A percentile compares a stretch with the other conserved stretches of the same genome.
Evolutionary conservation across 176 grass and related monocot genomes (phyloP).

Genomic region (Phyllostachys edulis): DNA sequence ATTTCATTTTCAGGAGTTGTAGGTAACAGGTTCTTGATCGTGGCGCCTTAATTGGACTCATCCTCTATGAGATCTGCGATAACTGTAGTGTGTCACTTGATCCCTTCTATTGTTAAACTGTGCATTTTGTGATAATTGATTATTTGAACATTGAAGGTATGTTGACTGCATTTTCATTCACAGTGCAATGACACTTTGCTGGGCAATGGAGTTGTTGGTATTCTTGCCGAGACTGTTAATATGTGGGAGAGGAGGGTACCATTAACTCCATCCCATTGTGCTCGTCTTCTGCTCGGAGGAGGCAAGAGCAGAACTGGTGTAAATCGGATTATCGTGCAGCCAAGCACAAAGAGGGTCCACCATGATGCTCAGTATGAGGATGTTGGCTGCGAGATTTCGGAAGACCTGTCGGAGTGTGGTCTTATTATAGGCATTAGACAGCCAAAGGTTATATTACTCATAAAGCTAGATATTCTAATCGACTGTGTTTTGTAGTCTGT

Average conservation of each 20-base stretch:
- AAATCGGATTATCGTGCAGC: slow-evolving; percentile 76
- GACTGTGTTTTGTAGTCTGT: background rate
- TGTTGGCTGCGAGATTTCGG: slow-evolving; percentile 81
- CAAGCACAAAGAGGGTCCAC: slow-evolving; percentile 87
- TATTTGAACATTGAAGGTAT: background rate
- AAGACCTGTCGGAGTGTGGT: slow-evolving; percentile 78
- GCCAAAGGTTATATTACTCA: slow-evolving; percentile 59
- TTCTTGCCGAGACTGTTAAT: slow-evolving; percentile 78
- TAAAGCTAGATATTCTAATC: background rate
- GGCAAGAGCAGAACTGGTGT: slow-evolving; percentile 57
- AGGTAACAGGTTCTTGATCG: background rate
- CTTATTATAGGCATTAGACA: slow-evolving; percentile 94
- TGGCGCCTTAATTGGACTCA: background rate
- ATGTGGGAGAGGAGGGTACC: slow-evolving; percentile 93
- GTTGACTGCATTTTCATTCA: slow-evolving; percentile 5
- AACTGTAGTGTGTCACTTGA: slow-evolving; percentile 24
- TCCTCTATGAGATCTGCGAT: slow-evolving; percentile 33
- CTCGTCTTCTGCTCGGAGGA: slow-evolving; percentile 70
- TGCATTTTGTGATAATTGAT: background rate
- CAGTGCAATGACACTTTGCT: slow-evolving; percentile 61
- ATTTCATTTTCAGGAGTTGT: slow-evolving; percentile 14
- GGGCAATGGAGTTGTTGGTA: slow-evolving; percentile 84
- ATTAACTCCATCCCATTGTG: slow-evolving; percentile 77
- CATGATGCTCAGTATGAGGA: slow-evolving; percentile 91
- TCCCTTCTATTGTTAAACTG: background rate